Base-by-base conservation (phyloP, 2,329 filamentous ascomycete species). In the Corynespora cassiicola region DNA sequence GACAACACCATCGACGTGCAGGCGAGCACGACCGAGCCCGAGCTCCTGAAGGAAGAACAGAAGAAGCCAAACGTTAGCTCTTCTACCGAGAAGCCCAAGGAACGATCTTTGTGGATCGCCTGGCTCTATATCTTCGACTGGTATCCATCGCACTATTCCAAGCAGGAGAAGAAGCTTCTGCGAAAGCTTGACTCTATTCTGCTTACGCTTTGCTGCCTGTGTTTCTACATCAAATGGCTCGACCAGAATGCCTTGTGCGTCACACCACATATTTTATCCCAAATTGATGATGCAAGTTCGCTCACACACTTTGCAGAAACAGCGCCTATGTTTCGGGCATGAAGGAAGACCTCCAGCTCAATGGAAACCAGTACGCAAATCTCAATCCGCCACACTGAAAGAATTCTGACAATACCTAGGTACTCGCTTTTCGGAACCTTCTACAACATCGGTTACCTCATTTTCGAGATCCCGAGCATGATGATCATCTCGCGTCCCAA, bases 341-440 rank as follows among this genome's bases (percentile, higher is more conserved):
- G 52, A 36, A 32, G 8, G 49, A 48, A 30, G 51, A 58, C n/a
- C 28, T 58, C 4, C 22, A 48, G 4, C 47, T 65, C 23, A 54
- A 53, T 6, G 81, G 79, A 2, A 81, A 85, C 36, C 72, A 85
- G 51, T 86, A 24, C 10, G 34, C 17, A n/a, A n/a, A n/a, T n/a
- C n/a, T n/a, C n/a, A n/a, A n/a, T n/a, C n/a, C n/a, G n/a, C n/a
- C n/a, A n/a, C n/a, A 4, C 9, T n/a, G 7, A 5, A 16, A 10
- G 15, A 3, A 9, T 8, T 16, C 34, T 37, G 6, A 37, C n/a
- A 7, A 7, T 4, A n/a, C n/a, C 15, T 8, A 37, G 34, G 18
- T 37, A 86, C 46, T 63, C 49, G 1, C 51, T 58, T 7, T 56
- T 58, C 27, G 55, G 55, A 5, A 70, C 85, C 0, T 82, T 56